These are phyloP conservation scores for Cryoendolithus antarcticus DNA, from an alignment of 2,329 filamentous ascomycete species.

Conservation along the genomic window DNA sequence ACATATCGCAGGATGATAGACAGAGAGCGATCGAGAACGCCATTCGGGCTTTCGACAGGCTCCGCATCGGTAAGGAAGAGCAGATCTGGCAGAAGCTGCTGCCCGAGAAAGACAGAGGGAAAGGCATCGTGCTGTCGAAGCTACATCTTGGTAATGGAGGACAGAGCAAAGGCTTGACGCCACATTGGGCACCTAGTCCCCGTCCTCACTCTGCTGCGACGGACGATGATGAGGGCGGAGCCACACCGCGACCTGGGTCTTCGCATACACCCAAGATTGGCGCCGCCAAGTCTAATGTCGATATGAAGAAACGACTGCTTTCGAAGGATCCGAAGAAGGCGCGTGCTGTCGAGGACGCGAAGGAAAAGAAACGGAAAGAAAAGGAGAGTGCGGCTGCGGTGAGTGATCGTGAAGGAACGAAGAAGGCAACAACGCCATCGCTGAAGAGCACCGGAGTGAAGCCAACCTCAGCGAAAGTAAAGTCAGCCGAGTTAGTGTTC, in stretches of 20 bases:
- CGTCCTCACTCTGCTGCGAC: slow-evolving; percentile 13
- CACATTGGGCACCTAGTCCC: slow-evolving; percentile 2
- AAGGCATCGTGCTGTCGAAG: slow-evolving; percentile 48
- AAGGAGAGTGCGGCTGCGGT: slow-evolving; percentile 19
- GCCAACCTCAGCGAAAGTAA: slow-evolving; percentile 31
- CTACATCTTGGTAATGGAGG: slow-evolving; percentile 36
- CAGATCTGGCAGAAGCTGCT: slow-evolving; percentile 51
- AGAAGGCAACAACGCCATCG: background rate
- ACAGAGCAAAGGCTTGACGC: slow-evolving; percentile 13
- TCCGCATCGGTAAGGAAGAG: slow-evolving; percentile 47
- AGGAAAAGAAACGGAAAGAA: slow-evolving; percentile 34
- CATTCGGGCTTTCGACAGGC: slow-evolving; percentile 50
- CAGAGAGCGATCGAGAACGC: slow-evolving; percentile 50
- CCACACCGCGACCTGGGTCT: slow-evolving; percentile 15
- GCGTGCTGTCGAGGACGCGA: slow-evolving; percentile 27
- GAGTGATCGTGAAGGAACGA: slow-evolving; percentile 15
- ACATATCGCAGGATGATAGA: slow-evolving; percentile 42
- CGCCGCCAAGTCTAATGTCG: slow-evolving; percentile 12
- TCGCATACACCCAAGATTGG: slow-evolving; percentile 16
- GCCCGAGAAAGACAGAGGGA: slow-evolving; percentile 47
- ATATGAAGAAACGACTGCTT: slow-evolving; percentile 30
- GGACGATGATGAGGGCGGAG: slow-evolving; percentile 1
- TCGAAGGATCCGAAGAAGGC: slow-evolving; percentile 35
- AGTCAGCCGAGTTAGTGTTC: slow-evolving; percentile 42
- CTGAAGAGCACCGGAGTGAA: slow-evolving; percentile 16